Evolutionary conservation across 495 filamentous ascomycete genomes (phyloP).

Genomic region (Tuber indicum): DNA sequence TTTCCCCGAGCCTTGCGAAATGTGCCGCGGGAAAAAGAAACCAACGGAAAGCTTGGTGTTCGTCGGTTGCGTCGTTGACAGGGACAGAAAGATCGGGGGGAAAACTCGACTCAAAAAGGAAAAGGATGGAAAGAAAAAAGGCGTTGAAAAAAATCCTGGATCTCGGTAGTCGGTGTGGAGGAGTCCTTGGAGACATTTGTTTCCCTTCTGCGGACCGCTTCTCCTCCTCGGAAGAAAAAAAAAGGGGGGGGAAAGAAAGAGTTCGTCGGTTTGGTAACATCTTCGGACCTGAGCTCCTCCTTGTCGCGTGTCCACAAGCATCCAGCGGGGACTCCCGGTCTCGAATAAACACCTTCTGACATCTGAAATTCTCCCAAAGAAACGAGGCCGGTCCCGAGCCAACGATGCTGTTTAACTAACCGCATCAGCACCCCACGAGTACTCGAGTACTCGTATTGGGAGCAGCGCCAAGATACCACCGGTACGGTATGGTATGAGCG

Average conservation of each 20-base stretch:
- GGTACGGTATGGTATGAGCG: not conserved
- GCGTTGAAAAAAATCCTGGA: not conserved
- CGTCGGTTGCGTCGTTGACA: not conserved
- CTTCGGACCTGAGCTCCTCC: not conserved
- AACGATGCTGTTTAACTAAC: not conserved
- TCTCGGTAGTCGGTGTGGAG: not conserved
- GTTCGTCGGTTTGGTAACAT: not conserved
- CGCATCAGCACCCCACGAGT: not conserved
- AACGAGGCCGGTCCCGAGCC: not conserved
- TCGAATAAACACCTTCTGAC: not conserved
- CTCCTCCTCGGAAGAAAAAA: not conserved
- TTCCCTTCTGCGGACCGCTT: not conserved
- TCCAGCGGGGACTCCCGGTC: not conserved
- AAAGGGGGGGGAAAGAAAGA: not conserved
- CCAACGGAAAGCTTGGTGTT: not conserved
- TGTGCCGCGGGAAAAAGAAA: not conserved
- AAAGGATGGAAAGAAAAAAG: not conserved
- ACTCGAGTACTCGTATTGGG: not conserved
- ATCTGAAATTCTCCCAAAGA: not conserved
- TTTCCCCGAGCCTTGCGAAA: not conserved
- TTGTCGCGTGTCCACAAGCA: not conserved
- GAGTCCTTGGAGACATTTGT: not conserved
- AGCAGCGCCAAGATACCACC: not conserved
- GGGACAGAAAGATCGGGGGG: not conserved
- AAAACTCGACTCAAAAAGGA: not conserved